Evolutionary conservation across 805 yeast genomes (phyloP), one percentile per base, ranked within the genome.

Genomic region (Candida parachauliodes): DNA sequence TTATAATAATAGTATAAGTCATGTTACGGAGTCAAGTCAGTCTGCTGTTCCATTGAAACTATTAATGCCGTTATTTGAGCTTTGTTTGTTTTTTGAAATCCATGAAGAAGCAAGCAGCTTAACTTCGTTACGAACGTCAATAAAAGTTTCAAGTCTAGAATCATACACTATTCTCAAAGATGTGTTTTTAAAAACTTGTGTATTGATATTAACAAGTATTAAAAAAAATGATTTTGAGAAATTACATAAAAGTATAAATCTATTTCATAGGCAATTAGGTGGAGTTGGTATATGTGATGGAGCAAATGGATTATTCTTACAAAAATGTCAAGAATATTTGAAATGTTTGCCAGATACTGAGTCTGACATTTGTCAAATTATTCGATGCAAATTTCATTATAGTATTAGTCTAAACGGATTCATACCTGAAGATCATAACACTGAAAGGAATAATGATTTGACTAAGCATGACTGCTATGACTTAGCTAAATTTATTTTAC

Each of bases 341-440:
- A 62, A 77, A 11, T 47, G 61, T 1, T 57, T 74, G 19, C 36
- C 43, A 15, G 70, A 70, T 4, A 46, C 51, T 5, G 89, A 83
- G 32, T 67, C 69, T 7, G 93, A 88, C 31, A 55, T 91, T 32
- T 71, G 87, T 7, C 98, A 91, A 51, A 70, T 87, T 23, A 59
- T 93, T 16, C 70, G 79, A 44, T 93, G 98, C 54, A 72, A 84
- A 8, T 88, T 82, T 49, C 94, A 88, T 31, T 70, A 86, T 35
- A 60, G 66, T 2, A 63, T 88, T 3, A 64, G 80, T 1, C 66
- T 77, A 8, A 87, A 81, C 10, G 67, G 68, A 12, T 79, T 77
- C 43, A 67, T 68, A 2, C 87, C 93, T 0, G 72, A 67, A 28
- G 83, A 87, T 43, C 98, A 91, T 51, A 69, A 55, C 27, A 56